Conservation (phyloP, 2,329 filamentous ascomycete species). For the Aureobasidium vineae region DNA sequence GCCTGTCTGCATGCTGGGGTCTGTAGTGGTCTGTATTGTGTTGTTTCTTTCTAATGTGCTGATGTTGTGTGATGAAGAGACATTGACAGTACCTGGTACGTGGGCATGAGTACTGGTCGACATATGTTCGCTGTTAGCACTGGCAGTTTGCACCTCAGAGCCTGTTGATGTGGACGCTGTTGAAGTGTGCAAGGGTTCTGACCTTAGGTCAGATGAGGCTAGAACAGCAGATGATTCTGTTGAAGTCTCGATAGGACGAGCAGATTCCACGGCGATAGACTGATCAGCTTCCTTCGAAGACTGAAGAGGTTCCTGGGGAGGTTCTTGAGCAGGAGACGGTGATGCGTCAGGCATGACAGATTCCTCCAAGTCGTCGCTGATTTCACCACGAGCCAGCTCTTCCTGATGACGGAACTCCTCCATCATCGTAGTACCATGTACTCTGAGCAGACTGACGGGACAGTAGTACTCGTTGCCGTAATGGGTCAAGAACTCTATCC, state of each 20-base stretch:
- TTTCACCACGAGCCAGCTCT: slow-evolving; percentile 59
- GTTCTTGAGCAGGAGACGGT: slow-evolving; percentile 21
- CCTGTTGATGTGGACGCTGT: background rate
- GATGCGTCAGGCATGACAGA: slow-evolving; percentile 35
- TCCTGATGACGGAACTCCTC: slow-evolving; percentile 88
- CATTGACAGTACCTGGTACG: background rate
- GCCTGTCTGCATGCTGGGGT: background rate
- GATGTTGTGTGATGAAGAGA: background rate
- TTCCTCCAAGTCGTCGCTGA: slow-evolving; percentile 61
- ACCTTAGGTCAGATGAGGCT: background rate
- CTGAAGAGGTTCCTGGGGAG: slow-evolving; percentile 8
- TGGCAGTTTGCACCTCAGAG: background rate
- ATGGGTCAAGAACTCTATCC: slow-evolving; percentile 87
- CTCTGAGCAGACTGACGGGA: slow-evolving; percentile 81
- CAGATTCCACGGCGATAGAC: slow-evolving; percentile 17
- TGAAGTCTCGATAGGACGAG: background rate
- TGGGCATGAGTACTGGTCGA: background rate
- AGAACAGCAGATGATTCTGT: background rate
- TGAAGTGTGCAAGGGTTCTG: background rate
- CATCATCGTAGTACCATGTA: slow-evolving; percentile 93
- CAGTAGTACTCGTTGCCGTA: slow-evolving; percentile 98
- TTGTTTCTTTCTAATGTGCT: slow-evolving; percentile 44
- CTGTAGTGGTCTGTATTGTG: slow-evolving; percentile 37
- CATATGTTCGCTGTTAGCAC: background rate
- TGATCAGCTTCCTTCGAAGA: slow-evolving; percentile 27